Base-by-base conservation (phyloP, 768 basidiomycete genomes). In the Tylopilus sp. region DNA sequence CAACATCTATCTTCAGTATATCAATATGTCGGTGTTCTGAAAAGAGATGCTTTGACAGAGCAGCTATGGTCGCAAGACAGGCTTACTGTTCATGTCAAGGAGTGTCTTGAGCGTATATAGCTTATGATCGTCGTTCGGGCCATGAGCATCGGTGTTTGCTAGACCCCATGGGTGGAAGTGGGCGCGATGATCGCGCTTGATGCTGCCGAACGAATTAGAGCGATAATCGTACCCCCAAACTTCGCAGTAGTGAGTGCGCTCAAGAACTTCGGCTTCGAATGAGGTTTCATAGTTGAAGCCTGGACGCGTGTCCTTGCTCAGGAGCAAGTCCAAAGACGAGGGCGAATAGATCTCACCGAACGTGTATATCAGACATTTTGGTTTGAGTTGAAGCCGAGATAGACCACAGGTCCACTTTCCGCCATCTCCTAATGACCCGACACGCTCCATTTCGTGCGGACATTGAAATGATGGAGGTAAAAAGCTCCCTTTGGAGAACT, bases 381-480 rank as follows among this genome's bases (percentile, higher is more conserved):
- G 67, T 64, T 84, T 83, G 45, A 76, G 69, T 47, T 70, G 69
- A 6, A 86, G 66, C 3, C 78, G 73, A 21, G 79, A 79, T 22
- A 85, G 60, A 2, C 85, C 85, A 58, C 85, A 86, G 15, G 82
- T 73, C 80, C 82, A 86, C 67, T 86, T 86, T 13, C 85, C 84
- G 13, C 85, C 84, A 60, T 85, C 84, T 17, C 83, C 82, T 9
- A 86, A 67, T 13, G 75, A 71, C 36, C 75, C 75, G 45, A 76
- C 50, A 20, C 75, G 74, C 53, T 76, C 70, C 12, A 70, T 44
- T 46, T 73, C 67, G 52, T 76, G 74, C 20, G 77, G 75, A 58
- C 77, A 76, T 26, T 69, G 64, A 52, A 73, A 78, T 1, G 73
- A 58, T 0, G 77, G 68, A 18, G 70, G 67, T 46, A 77, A 77